These are phyloP conservation scores for Nigrospora sphaerica DNA, from an alignment of 2,329 filamentous ascomycete species.

Conservation along the genomic window DNA sequence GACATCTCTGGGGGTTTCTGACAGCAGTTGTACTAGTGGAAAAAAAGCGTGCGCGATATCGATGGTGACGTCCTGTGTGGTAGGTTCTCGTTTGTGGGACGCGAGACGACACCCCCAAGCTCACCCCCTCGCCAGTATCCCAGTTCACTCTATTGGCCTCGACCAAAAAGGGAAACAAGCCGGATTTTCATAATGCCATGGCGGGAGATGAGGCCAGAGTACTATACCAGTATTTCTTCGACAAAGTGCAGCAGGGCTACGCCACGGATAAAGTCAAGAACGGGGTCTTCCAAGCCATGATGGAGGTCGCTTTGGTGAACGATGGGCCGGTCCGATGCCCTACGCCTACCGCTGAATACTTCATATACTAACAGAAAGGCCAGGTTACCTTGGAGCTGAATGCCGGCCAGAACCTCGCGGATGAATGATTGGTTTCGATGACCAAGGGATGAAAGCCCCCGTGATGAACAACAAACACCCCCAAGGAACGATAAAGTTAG, in stretches of 20 bases:
- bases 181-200: constrained; percentile 87
- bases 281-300: constrained; percentile 98
- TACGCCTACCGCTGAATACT: not conserved
- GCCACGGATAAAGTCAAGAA: constrained; percentile 73
- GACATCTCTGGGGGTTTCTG: constrained; percentile 8
- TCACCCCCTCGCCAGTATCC: constrained; percentile 55
- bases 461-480: no score
- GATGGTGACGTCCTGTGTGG: constrained; percentile 90
- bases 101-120: not conserved
- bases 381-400: constrained; percentile 32
- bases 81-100: constrained; percentile 31
- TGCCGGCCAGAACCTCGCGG: constrained; percentile 7
- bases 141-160: constrained; percentile 92
- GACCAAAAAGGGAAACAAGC: constrained; percentile 94
- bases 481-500: no score
- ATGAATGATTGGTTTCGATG: no score
- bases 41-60: constrained; percentile 80
- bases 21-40: constrained; percentile 58
- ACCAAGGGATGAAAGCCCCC: no score
- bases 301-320: constrained; percentile 91
- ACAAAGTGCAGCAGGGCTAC: constrained; percentile 68
- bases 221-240: constrained; percentile 79
- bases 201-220: constrained; percentile 69
- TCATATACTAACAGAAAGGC: no score
- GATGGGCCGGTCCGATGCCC: constrained; percentile 55